Evolutionary conservation across 2,329 filamentous ascomycete genomes (phyloP), one percentile per base, ranked within the genome.

Genomic region (Zasmidium cellare): DNA sequence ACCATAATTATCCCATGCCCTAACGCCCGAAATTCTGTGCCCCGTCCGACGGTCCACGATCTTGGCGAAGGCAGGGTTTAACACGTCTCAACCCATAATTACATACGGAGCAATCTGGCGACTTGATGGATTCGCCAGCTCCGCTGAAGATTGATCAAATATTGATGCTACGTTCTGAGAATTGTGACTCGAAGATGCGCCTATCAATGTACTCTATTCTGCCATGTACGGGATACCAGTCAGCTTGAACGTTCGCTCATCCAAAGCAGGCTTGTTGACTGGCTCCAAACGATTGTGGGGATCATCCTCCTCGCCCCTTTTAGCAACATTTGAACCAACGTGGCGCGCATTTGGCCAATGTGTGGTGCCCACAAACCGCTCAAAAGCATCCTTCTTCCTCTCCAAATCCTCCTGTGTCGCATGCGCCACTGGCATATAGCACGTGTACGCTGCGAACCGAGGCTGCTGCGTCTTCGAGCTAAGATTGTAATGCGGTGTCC

Each of bases 151-250:
- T n/a, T n/a, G n/a, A n/a, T n/a, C n/a, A n/a, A n/a, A n/a, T n/a
- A n/a, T n/a, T n/a, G n/a, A n/a, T n/a, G n/a, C n/a, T n/a, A n/a
- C n/a, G n/a, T n/a, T n/a, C n/a, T n/a, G n/a, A n/a, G n/a, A n/a
- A n/a, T n/a, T n/a, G n/a, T n/a, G n/a, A n/a, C n/a, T n/a, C n/a
- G n/a, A n/a, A n/a, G n/a, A n/a, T n/a, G n/a, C n/a, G n/a, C 25
- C 25, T 28, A 28, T 11, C 5, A 28, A 5, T 5, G 6, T 28
- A 28, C 5, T 11, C 11, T 28, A 28, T 28, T 58, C 60, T 46
- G 66, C 61, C 53, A 75, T 76, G 57, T 80, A 82, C 11, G 79
- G 78, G 59, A 81, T 79, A 2, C 79, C 79, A 1, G 78, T 81
- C 53, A 81, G 63, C 63, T 74, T 78, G 63, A 75, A 79, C 1